These are phyloP conservation scores for Eucalyptus paniculata DNA, from an alignment of 345 rosid genomes.

Conservation along the genomic window DNA sequence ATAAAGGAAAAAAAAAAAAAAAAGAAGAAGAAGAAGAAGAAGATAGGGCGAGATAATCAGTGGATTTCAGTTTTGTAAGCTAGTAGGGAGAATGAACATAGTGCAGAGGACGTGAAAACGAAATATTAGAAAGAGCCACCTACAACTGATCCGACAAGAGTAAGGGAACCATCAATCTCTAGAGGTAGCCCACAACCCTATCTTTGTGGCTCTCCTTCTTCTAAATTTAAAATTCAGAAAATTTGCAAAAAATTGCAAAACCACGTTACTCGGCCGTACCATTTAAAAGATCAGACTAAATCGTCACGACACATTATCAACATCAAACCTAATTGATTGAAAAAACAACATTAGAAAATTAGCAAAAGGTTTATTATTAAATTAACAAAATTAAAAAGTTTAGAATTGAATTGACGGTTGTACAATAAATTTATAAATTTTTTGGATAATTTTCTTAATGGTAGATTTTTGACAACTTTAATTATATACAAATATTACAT, in stretches of 20 bases:
- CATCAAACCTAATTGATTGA: background rate
- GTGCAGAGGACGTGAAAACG: background rate
- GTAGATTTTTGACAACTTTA: no score
- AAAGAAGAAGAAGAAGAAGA: background rate
- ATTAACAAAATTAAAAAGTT: background rate
- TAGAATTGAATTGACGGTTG: background rate
- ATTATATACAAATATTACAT: background rate
- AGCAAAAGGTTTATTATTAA: background rate
- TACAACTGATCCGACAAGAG: background rate
- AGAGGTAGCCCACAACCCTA: background rate
- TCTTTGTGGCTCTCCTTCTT: background rate
- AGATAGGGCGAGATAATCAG: background rate
- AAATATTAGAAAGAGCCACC: background rate
- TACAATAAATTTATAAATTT: accelerated
- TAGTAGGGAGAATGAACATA: background rate
- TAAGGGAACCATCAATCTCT: background rate
- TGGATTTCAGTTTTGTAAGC: background rate
- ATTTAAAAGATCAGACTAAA: no score
- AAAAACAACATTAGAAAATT: background rate
- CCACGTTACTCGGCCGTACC: no score
- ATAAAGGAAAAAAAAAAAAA: background rate
- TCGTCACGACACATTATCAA: background rate
- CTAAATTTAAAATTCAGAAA: background rate
- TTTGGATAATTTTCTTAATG: background rate
- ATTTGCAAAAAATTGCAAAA: background rate